phyloP scores from a whole-genome alignment of 148 eudicot species.

The Cornus kousa region DNA sequence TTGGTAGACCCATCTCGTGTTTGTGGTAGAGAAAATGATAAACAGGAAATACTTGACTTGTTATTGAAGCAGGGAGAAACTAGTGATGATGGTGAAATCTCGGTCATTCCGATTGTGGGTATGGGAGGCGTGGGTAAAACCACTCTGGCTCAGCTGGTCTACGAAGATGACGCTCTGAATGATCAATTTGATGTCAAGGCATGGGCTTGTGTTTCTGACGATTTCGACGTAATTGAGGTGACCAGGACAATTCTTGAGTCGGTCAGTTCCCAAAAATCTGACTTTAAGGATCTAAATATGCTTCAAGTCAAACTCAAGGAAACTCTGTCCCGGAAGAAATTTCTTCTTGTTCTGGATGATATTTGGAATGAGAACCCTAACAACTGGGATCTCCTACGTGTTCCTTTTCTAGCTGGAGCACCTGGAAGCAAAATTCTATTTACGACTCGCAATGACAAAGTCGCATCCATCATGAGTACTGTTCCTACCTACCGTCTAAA shows the following conservation, averaged over 20 bases:
- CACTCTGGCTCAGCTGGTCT: constrained; percentile 20
- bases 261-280: neutral
- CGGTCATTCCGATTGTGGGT: constrained; percentile 26
- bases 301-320: constrained; percentile 1
- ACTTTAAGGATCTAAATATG: neutral
- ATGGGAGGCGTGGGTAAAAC: constrained; percentile 29
- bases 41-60: constrained; percentile 5
- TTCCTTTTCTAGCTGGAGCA: constrained; percentile 6
- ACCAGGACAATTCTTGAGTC: constrained; percentile 6
- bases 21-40: constrained; percentile 24
- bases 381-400: neutral
- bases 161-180: constrained; percentile 7
- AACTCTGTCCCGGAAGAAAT: neutral
- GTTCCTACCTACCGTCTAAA: constrained; percentile 4
- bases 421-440: constrained; percentile 24
- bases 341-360: constrained; percentile 24
- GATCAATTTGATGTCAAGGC: constrained; percentile 10
- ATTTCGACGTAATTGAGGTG: neutral
- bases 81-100: neutral
- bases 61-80: neutral
- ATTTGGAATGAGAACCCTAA: constrained; percentile 15
- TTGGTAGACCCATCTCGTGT: constrained; percentile 10
- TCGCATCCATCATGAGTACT: constrained; percentile 9
- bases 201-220: constrained; percentile 12
- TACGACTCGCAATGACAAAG: constrained; percentile 14